These are phyloP conservation scores for Claviceps digitariae DNA, from an alignment of 2,329 filamentous ascomycete genomes.

Conservation along the genomic window DNA sequence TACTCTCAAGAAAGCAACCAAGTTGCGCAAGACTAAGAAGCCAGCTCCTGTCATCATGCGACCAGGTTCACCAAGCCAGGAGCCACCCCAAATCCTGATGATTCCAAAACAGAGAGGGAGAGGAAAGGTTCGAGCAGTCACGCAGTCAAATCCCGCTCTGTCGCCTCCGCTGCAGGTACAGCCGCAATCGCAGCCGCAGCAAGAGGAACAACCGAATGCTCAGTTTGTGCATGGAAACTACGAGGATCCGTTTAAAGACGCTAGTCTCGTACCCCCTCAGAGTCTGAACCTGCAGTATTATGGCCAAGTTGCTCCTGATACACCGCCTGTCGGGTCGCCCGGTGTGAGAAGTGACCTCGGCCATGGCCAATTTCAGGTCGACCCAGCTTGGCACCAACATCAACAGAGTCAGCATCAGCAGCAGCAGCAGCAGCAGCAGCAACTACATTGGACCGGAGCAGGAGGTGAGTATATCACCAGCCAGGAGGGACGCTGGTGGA, in stretches of 20 bases:
- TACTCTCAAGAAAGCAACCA: conserved; percentile 26
- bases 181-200: background rate
- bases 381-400: conserved; percentile 9
- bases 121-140: conserved; percentile 10
- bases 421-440: conserved; percentile 10
- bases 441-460: conserved; percentile 12
- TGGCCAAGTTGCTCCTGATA: conserved; percentile 19
- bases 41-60: conserved; percentile 7
- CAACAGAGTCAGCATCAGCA: conserved; percentile 13
- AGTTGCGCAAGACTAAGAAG: conserved; percentile 19
- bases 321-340: conserved; percentile 27
- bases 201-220: conserved; percentile 13
- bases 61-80: conserved; percentile 19
- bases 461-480: conserved; percentile 15
- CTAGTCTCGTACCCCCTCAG: conserved; percentile 11
- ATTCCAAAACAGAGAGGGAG: conserved; percentile 20
- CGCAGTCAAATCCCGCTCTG: conserved; percentile 10
- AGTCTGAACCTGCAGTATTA: conserved; percentile 17
- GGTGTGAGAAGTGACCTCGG: conserved; percentile 18
- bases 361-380: conserved; percentile 13
- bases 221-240: conserved; percentile 23
- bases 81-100: conserved; percentile 16
- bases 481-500: conserved; percentile 18
- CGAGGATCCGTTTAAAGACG: conserved; percentile 26
- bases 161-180: conserved; percentile 12